These are phyloP conservation scores for Asterophora parasitica DNA, from an alignment of 768 basidiomycete species.

Conservation along the genomic window DNA sequence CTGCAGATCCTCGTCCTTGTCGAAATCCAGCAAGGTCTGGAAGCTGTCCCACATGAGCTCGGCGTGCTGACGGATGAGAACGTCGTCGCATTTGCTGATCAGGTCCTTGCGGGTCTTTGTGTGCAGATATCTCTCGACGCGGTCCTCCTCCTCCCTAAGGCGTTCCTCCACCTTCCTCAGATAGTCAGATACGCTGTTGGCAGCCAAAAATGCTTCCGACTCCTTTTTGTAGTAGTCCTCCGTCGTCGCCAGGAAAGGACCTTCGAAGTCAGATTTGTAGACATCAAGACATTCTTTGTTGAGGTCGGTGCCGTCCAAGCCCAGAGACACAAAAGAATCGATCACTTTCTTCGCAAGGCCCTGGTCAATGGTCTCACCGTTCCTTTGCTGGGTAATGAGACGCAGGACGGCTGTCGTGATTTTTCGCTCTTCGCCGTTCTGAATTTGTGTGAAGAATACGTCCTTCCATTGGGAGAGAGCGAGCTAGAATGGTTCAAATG, in stretches of 20 bases:
- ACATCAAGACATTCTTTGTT: conserved; percentile 95
- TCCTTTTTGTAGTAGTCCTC: conserved; percentile 93
- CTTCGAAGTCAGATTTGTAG: conserved; percentile 91
- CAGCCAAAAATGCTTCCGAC: conserved; percentile 86
- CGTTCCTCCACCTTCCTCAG: conserved; percentile 95
- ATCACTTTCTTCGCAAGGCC: conserved; percentile 96
- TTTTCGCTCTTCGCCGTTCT: conserved; percentile 67
- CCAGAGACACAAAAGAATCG: conserved; percentile 95
- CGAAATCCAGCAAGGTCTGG: conserved; percentile 87
- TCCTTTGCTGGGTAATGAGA: conserved; percentile 89
- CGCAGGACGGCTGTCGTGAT: conserved; percentile 83
- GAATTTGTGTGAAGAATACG: conserved; percentile 84
- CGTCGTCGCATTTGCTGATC: conserved; percentile 85
- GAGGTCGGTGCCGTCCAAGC: conserved; percentile 85
- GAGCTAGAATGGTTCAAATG: conserved; percentile 43
- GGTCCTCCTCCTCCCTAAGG: conserved; percentile 90
- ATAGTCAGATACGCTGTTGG: conserved; percentile 93
- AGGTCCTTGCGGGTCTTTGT: conserved; percentile 85
- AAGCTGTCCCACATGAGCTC: conserved; percentile 95
- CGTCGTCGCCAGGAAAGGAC: conserved; percentile 82
- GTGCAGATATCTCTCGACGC: conserved; percentile 93
- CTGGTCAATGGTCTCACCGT: conserved; percentile 94
- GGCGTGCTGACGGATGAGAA: conserved; percentile 87
- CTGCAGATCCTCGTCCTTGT: conserved; percentile 94
- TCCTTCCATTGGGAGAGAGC: conserved; percentile 95